A percentile compares a stretch with the other conserved stretches of the same genome.
Evolutionary conservation across 129 eudicot species (phyloP).

Genomic region (Artemisia argyi): DNA sequence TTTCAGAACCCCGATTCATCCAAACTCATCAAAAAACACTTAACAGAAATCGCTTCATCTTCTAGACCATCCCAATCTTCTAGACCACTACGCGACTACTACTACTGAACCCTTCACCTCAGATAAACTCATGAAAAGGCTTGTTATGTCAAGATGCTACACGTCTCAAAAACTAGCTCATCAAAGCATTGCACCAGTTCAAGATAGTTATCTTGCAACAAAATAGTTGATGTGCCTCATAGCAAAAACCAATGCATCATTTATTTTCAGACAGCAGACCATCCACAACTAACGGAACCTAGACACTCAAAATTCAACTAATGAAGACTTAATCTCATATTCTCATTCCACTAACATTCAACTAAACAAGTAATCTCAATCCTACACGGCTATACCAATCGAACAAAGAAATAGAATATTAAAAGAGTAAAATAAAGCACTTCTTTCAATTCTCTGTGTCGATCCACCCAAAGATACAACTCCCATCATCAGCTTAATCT

Average conservation of each 20-base stretch:
- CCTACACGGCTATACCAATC: not conserved
- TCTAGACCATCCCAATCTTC: not conserved
- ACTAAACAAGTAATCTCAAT: not conserved
- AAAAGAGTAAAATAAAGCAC: not conserved
- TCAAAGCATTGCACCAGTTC: not conserved
- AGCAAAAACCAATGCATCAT: not conserved
- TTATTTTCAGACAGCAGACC: too few relatives aligned
- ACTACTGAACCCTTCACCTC: too few relatives aligned
- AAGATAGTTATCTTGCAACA: not conserved
- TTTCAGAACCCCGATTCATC: too few relatives aligned
- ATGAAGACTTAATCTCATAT: not conserved
- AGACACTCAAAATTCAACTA: not conserved
- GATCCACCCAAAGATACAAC: not conserved
- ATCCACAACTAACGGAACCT: too few relatives aligned
- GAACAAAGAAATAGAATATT: not conserved
- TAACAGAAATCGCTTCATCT: too few relatives aligned
- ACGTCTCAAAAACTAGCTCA: not conserved
- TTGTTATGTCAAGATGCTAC: not conserved
- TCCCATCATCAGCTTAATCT: slow-evolving; percentile 2
- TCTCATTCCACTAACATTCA: not conserved
- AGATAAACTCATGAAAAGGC: too few relatives aligned
- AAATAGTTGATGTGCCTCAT: not conserved
- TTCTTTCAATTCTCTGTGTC: not conserved
- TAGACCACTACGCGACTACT: too few relatives aligned
- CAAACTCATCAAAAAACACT: too few relatives aligned